Base-by-base conservation (phyloP, 148 eudicot species). In the Polygonum maritimum region DNA sequence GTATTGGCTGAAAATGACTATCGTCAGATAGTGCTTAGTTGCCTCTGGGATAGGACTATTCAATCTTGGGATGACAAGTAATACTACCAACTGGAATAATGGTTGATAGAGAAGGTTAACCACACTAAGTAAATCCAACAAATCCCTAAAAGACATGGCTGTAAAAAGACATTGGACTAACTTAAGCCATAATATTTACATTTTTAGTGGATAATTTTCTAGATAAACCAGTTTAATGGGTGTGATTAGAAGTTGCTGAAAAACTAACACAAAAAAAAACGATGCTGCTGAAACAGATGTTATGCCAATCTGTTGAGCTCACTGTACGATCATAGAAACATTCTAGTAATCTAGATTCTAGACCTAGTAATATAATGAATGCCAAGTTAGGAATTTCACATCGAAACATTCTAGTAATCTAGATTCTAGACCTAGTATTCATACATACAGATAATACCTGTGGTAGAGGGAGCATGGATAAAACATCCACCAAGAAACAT, bases 1-100 rank as follows among this genome's bases (percentile, higher is more conserved):
- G 58, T 86, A 89, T 48, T 94, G 98, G n/a, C 71, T 13, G 52
- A 85, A 77, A 9, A 94, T 78, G 33, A 89, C 87, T 76, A 77
- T 69, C 81, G 87, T 87, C 78, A 94, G 76, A 78, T 84, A 60
- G 9, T 62, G 69, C 38, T 62, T 62, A 11, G 69, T 62, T 10
- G 69, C 69, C 16, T 62, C 14, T 1, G 69, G 69, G 15, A 62
- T 62, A 1, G 69, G 38, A 31, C 3, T 62, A 4, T 5, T 33
- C 11, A 38, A 62, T 13, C 3, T 31, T 31, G 39, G 69, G 38
- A 33, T 38, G 6, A 62, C 38, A 13, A 62, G 18, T 11, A 85
- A 74, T 76, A 93, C 76, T 9, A 85, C 87, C 75, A 82, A 57
- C 98, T 93, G 93, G 10, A 26, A 26, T 26, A 83, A 60, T 60